Base-by-base conservation (phyloP, 345 rosid genomes). In the Brassica incana region DNA sequence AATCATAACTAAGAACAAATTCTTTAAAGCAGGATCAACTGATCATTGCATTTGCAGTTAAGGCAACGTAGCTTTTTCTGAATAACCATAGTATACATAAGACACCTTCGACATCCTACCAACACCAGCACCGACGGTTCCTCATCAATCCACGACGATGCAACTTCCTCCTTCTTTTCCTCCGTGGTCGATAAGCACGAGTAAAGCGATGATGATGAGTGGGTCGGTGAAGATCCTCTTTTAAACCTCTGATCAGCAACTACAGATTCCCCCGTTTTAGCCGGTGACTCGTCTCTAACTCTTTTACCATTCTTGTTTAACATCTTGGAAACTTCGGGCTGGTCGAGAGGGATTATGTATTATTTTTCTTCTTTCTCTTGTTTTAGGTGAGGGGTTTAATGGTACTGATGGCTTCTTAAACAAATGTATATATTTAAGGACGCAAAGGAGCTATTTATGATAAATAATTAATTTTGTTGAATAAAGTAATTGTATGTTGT, bases 111-210 rank as follows among this genome's bases (percentile, higher is more conserved):
- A 64, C 83, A 80, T 56, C 83, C 80, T 5, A n/a, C 63, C 32
- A 23, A 67, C 40, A 80, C 63, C 77, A 72, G n/a, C 38, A 2
- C 63, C 56, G 62, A 4, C 40, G 33, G 6, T 14, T 79, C 78
- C 0, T 66, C 79, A n/a, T 52, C 58, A 18, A 8, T 18, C 83
- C 76, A 64, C 76, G 83, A 69, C 43, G 83, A 75, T 70, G 80
- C 62, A 64, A 80, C 73, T 54, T 54, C 61, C 33, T 74, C 83
- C 50, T 69, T 75, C 63, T 16, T 54, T 50, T 79, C 82, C 75
- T 74, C 71, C 60, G 35, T n/a, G 59, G 71, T 80, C 38, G 79
- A 59, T 29, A 80, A 0, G 50, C 79, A 75, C 62, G 83, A 80
- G 66, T 10, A 38, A 23, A 16, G 3, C 54, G 75, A 69, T 54